Percentiles rank a stretch among this genome's conserved stretches.
phyloP scores from a whole-genome alignment of 495 filamentous ascomycete genomes.

The Talaromyces liani region DNA sequence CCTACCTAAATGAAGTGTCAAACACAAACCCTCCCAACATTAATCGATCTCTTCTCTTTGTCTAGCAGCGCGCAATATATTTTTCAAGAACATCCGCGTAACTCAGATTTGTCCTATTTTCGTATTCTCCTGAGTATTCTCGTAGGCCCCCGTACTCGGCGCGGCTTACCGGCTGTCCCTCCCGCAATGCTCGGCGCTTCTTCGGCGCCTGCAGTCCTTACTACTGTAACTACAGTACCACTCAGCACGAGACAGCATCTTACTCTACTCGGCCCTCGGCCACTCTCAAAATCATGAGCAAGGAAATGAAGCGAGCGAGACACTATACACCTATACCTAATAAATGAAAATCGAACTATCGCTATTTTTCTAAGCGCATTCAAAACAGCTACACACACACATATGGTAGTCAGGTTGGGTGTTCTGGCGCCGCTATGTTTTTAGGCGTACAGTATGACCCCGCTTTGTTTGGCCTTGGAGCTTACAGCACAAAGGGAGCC shows the following conservation, averaged over 20 bases:
- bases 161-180: not conserved
- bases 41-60: not conserved
- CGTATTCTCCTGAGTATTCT: not conserved
- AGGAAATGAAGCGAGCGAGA: not conserved
- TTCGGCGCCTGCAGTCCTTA: not conserved
- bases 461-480: not conserved
- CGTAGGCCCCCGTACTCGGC: not conserved
- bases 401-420: too few relatives aligned
- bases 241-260: not conserved
- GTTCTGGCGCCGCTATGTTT: not conserved
- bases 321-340: too few relatives aligned
- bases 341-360: too few relatives aligned
- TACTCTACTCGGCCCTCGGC: too few relatives aligned
- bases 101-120: not conserved
- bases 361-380: too few relatives aligned
- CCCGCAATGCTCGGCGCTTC: not conserved
- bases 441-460: not conserved
- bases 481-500: not conserved
- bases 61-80: not conserved
- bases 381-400: too few relatives aligned
- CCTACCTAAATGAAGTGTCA: not conserved
- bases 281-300: not conserved
- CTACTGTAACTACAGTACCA: too few relatives aligned
- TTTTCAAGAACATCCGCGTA: not conserved
- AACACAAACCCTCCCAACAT: not conserved